Conservation (phyloP, 2,329 filamentous ascomycete species). For the Colletotrichum orchidophilum region DNA sequence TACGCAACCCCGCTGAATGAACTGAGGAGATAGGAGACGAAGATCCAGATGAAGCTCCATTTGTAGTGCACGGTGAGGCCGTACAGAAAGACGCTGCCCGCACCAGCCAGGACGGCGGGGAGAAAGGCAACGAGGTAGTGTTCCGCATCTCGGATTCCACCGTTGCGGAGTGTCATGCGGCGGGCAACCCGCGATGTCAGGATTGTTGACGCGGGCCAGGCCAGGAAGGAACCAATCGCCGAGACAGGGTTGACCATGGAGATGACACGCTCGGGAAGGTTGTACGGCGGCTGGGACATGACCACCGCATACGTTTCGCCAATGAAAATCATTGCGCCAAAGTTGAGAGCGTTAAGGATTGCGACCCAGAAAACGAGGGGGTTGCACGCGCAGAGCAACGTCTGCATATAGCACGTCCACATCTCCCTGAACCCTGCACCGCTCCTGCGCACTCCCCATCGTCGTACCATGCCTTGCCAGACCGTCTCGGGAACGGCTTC, state of each 20-base stretch:
- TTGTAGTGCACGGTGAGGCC: slow-evolving; percentile 35
- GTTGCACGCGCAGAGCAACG: slow-evolving; percentile 38
- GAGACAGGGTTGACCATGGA: slow-evolving; percentile 25
- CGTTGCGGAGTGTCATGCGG: slow-evolving; percentile 37
- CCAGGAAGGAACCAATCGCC: slow-evolving; percentile 32
- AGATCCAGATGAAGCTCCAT: slow-evolving; percentile 27
- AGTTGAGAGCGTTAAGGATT: slow-evolving; percentile 39
- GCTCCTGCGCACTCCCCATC: slow-evolving; percentile 22
- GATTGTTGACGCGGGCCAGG: slow-evolving; percentile 30
- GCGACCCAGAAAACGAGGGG: slow-evolving; percentile 41
- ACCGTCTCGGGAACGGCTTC: slow-evolving; percentile 8
- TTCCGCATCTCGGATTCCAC: slow-evolving; percentile 39
- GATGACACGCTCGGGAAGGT: slow-evolving; percentile 23
- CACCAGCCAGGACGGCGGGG: slow-evolving; percentile 36
- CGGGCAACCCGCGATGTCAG: slow-evolving; percentile 37
- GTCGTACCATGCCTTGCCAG: slow-evolving; percentile 16
- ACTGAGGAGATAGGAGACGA: slow-evolving; percentile 33
- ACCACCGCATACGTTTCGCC: slow-evolving; percentile 35
- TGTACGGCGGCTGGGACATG: slow-evolving; percentile 34
- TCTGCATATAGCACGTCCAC: slow-evolving; percentile 37
- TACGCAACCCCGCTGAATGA: slow-evolving; percentile 35
- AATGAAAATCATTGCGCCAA: slow-evolving; percentile 38
- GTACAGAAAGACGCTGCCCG: slow-evolving; percentile 35
- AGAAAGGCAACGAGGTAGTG: slow-evolving; percentile 39
- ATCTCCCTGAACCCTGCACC: slow-evolving; percentile 29